Conservation (phyloP, 257 asterid genomes). For the Jaltomata sinuosa region DNA sequence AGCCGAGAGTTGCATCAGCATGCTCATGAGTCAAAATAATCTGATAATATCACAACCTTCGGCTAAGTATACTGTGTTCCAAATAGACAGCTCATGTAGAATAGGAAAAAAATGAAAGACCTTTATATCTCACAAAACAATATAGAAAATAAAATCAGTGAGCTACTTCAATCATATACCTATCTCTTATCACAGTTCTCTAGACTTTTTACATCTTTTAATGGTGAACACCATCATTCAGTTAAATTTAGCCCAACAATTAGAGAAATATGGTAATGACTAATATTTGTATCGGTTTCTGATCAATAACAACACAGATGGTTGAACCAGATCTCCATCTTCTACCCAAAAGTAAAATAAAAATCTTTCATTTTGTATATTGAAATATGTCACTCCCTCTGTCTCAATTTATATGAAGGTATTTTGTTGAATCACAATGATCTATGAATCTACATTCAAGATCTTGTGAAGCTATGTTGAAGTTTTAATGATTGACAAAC, state of each 20-base stretch:
- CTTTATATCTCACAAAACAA: not conserved
- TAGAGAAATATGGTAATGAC: not conserved
- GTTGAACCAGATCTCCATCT: not conserved
- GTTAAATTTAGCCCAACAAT: not conserved
- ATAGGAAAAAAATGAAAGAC: not conserved
- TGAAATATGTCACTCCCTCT: no score
- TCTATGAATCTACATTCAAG: no score
- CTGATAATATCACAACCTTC: constrained; percentile 32
- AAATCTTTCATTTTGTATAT: not conserved
- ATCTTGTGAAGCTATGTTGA: no score
- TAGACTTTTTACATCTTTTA: not conserved
- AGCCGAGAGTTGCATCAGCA: constrained; percentile 98
- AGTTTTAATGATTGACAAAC: no score
- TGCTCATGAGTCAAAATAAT: constrained; percentile 94
- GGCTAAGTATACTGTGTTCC: not conserved
- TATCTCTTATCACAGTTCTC: not conserved
- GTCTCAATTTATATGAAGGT: no score
- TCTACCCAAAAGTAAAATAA: not conserved
- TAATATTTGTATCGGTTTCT: not conserved
- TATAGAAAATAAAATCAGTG: not conserved
- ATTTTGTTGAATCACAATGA: no score
- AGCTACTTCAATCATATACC: not conserved
- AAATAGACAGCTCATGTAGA: not conserved
- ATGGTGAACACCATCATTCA: not conserved
- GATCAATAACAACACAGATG: not conserved